Evolutionary conservation across 345 rosid genomes (phyloP), one percentile per base, ranked within the genome.

Genomic region (Laguncularia racemosa): DNA sequence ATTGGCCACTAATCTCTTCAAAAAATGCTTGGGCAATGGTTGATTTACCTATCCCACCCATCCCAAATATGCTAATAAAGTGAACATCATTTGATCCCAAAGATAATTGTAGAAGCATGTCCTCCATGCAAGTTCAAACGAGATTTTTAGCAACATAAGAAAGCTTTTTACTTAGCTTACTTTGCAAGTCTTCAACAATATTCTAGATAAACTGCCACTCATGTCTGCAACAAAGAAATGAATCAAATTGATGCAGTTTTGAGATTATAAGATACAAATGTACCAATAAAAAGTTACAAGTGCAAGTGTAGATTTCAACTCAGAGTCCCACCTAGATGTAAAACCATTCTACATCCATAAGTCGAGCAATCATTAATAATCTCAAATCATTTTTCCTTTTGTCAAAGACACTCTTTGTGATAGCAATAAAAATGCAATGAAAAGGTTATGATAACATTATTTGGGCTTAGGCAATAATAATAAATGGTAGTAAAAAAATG

Each of bases 11-110:
- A 20, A 71, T 57, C 28, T 23, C 0, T 18, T 64, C 62, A 17
- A 20, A 63, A 5, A 73, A 26, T 44, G 55, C 63, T 45, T 49
- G 53, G 7, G 86, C 76, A 6, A 76, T 0, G 11, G 61, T 23
- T 3, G 44, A 14, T 28, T 46, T 58, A 40, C 61, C 61, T 20
- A 2, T 4, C 0, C 61, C 21, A 0, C 7, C 52, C 61, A 45
- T 59, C 0, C 65, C 43, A 2, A 2, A 33, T 0, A 61, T 52
- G 8, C 65, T 58, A n/a, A 0, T 52, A 38, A 55, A 46, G 12
- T 13, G 20, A 26, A 50, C 43, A 18, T 46, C 23, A 10, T 38
- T 21, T 26, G 46, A 21, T 13, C 23, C 46, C 26, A 21, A 16
- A 14, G 3, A 3, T 23, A 55, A 13, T 7, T 21, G 23, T 12